phyloP scores from a whole-genome alignment of 176 grass and related monocot species.

The Ensete ventricosum region DNA sequence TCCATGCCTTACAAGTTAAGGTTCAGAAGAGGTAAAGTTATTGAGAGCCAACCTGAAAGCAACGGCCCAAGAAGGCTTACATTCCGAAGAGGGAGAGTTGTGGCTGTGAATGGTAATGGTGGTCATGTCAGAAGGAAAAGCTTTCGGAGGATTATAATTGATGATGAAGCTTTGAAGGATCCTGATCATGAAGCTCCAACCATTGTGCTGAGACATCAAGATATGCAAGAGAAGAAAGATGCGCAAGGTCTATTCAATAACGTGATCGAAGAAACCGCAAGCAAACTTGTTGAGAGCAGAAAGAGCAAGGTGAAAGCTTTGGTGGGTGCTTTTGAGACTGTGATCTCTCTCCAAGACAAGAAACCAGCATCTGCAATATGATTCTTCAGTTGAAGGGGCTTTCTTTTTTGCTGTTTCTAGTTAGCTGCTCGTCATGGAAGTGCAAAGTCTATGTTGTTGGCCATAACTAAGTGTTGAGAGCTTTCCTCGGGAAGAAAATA shows the following conservation, averaged over 20 bases:
- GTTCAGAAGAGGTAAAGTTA: constrained; percentile 54
- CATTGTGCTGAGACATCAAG: constrained; percentile 63
- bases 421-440: neutral
- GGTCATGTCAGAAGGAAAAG: constrained; percentile 27
- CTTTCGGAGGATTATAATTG: constrained; percentile 29
- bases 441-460: too few species aligned
- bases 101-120: constrained; percentile 25
- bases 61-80: constrained; percentile 43
- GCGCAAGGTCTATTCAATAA: constrained; percentile 78
- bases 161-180: constrained; percentile 19
- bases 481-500: too few species aligned
- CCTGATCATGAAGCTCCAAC: constrained; percentile 30
- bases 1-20: constrained; percentile 50
- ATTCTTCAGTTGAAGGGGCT: neutral
- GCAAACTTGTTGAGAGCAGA: constrained; percentile 70
- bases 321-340: constrained; percentile 92
- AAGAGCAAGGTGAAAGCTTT: constrained; percentile 94
- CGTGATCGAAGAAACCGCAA: constrained; percentile 87
- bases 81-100: constrained; percentile 47
- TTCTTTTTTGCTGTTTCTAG: too few species aligned
- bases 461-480: too few species aligned
- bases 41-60: constrained; percentile 41
- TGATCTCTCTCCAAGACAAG: constrained; percentile 85
- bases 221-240: constrained; percentile 59
- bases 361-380: constrained; percentile 45